Conservation (phyloP, 2,329 filamentous ascomycete genomes). For the Juglanconis sp. region DNA sequence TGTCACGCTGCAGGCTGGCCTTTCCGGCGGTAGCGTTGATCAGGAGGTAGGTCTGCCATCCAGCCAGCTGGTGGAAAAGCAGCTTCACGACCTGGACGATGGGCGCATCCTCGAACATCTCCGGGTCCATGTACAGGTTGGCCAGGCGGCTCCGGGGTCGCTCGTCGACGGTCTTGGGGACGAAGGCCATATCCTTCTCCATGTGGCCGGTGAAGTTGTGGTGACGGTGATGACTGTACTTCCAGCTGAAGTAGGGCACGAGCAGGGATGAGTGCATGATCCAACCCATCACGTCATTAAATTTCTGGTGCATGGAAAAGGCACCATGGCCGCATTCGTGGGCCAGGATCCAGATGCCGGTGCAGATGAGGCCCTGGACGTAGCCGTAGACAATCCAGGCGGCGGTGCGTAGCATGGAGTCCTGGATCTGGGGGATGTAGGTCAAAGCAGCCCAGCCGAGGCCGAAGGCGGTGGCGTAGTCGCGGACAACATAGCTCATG, state of each 20-base stretch:
- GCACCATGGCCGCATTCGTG: conserved; percentile 71
- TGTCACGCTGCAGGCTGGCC: conserved; percentile 44
- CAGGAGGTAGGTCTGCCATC: conserved; percentile 63
- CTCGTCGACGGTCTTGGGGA: conserved; percentile 46
- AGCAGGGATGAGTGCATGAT: conserved; percentile 62
- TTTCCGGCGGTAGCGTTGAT: conserved; percentile 53
- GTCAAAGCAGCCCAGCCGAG: conserved; percentile 50
- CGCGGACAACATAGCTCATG: conserved; percentile 54
- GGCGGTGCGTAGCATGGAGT: conserved; percentile 38
- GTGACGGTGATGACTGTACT: conserved; percentile 66
- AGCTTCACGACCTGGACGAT: conserved; percentile 52
- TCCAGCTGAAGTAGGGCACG: conserved; percentile 72
- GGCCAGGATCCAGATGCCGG: conserved; percentile 67
- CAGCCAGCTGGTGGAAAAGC: conserved; percentile 60
- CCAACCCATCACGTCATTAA: conserved; percentile 64
- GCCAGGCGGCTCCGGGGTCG: conserved; percentile 32
- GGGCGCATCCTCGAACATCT: conserved; percentile 63
- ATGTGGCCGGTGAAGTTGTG: conserved; percentile 68
- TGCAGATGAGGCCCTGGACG: conserved; percentile 62
- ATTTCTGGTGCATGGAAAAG: conserved; percentile 52
- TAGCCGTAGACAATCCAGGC: conserved; percentile 61
- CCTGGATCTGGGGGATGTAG: conserved; percentile 50
- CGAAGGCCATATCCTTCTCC: conserved; percentile 65
- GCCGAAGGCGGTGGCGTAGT: conserved; percentile 45
- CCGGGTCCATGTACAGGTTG: conserved; percentile 42